phyloP scores from a whole-genome alignment of 352 stramenopile genomes.

The Globisporangium megalacanthum region DNA sequence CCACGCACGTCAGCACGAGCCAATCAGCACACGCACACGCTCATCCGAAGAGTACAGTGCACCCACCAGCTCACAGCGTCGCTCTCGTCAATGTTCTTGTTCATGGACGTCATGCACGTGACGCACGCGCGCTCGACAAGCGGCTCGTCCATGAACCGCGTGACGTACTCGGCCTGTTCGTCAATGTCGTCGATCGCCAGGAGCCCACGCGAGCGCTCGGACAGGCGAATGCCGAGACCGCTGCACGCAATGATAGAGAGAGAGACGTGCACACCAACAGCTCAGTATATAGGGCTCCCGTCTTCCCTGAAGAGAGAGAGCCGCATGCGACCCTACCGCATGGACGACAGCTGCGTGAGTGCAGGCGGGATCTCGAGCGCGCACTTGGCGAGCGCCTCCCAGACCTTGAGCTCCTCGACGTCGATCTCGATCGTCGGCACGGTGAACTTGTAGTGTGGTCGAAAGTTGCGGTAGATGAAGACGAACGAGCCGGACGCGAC shows the following conservation, averaged over 20 bases:
- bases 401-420: conserved; percentile 62
- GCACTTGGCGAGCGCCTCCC: conserved; percentile 63
- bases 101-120: conserved; percentile 86
- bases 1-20: background rate
- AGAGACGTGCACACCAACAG: background rate
- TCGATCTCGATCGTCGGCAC: conserved; percentile 74
- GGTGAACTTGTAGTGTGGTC: conserved; percentile 90
- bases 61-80: conserved; percentile 68
- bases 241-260: conserved; percentile 13
- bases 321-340: conserved; percentile 26
- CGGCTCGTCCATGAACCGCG: conserved; percentile 72
- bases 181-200: conserved; percentile 80
- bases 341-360: conserved; percentile 51
- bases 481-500: conserved; percentile 83
- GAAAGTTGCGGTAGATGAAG: conserved; percentile 91
- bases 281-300: too few relatives aligned
- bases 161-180: conserved; percentile 78
- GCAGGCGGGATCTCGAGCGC: conserved; percentile 63
- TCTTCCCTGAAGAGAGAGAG: too few relatives aligned
- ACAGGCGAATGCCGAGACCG: conserved; percentile 57
- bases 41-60: background rate
- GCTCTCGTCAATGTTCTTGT: conserved; percentile 85
- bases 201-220: conserved; percentile 60
- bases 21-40: background rate
- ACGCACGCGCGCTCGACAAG: conserved; percentile 69